Base-by-base conservation (phyloP, 164 flowering plant species). In the Sedum album region DNA sequence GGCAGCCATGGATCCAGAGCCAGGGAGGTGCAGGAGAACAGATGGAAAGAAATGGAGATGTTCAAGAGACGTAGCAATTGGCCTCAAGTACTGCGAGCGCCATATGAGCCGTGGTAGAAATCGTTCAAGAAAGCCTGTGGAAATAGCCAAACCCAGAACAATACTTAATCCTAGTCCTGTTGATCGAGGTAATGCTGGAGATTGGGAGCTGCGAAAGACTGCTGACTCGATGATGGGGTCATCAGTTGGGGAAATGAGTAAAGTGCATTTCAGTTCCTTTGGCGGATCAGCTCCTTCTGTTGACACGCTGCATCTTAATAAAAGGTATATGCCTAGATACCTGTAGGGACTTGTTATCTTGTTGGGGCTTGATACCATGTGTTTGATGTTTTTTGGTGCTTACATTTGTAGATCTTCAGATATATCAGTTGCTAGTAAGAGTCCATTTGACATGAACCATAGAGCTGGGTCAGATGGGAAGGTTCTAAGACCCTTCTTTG, bases 61-160 rank as follows among this genome's bases (percentile, higher is more conserved):
- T 78, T 85, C 97, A 3, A 89, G 90, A 72, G 96, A 86, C 66
- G 93, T 86, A 64, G 89, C 88, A 61, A 71, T 77, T 9, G 90
- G 88, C 21, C 91, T 88, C 49, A 93, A 90, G 80, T 90, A 93
- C 75, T 93, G 96, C 70, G 96, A 93, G 80, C 96, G 98, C 78
- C 98, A 93, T 76, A 71, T 93, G 76, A 90, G 90, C 82, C 90
- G 96, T 18, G 98, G 98, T 78, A 81, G 91, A 65, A 90, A 87
- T 86, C 98, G 96, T 93, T 93, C 98, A 90, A 93, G 98, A 93
- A 93, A 93, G 98, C 96, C 89, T 86, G 96, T 90, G 98, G 98
- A 93, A 90, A 75, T 70, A 71, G 82, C 91, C 86, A 79, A 87
- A 42, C 70, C 76, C 23, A 63, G 67, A 33, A 6, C 83, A 18